These are phyloP conservation scores for Leccinellum luteum DNA, from an alignment of 768 basidiomycete species.

Conservation along the genomic window DNA sequence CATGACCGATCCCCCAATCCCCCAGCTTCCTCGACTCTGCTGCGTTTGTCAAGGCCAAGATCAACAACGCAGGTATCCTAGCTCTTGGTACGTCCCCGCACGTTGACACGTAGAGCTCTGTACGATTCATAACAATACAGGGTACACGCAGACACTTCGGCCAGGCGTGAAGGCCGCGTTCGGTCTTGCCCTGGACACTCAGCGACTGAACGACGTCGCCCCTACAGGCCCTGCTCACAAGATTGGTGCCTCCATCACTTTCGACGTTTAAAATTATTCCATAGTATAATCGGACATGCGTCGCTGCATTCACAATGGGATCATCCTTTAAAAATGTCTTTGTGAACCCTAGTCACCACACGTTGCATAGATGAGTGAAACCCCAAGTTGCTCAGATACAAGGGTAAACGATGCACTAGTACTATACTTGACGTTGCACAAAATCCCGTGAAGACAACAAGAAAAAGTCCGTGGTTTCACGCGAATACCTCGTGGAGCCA, in stretches of 20 bases:
- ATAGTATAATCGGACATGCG: constrained; percentile 20
- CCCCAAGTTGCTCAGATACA: not conserved
- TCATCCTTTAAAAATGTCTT: constrained; percentile 2
- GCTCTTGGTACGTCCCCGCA: constrained; percentile 57
- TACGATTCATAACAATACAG: constrained; percentile 34
- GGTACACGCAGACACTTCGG: constrained; percentile 91
- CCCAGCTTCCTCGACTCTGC: constrained; percentile 77
- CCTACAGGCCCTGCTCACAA: constrained; percentile 75
- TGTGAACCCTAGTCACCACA: not conserved
- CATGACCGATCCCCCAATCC: not conserved
- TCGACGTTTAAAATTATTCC: constrained; percentile 55
- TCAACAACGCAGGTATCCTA: constrained; percentile 94
- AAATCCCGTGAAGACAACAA: too few species aligned
- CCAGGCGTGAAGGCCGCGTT: constrained; percentile 92
- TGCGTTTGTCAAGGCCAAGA: constrained; percentile 96
- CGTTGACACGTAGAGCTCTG: not conserved
- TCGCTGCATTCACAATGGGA: constrained; percentile 14
- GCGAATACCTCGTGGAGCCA: constrained; percentile 82
- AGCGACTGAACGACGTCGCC: constrained; percentile 75
- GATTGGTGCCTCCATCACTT: constrained; percentile 73
- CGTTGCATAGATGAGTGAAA: not conserved
- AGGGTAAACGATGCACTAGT: not conserved
- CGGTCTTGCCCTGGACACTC: constrained; percentile 94
- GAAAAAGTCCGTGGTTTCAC: constrained; percentile 28
- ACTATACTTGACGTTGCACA: not conserved